Evolutionary conservation across 2,329 filamentous ascomycete species (phyloP).

Genomic region (Grosmannia huntii): DNA sequence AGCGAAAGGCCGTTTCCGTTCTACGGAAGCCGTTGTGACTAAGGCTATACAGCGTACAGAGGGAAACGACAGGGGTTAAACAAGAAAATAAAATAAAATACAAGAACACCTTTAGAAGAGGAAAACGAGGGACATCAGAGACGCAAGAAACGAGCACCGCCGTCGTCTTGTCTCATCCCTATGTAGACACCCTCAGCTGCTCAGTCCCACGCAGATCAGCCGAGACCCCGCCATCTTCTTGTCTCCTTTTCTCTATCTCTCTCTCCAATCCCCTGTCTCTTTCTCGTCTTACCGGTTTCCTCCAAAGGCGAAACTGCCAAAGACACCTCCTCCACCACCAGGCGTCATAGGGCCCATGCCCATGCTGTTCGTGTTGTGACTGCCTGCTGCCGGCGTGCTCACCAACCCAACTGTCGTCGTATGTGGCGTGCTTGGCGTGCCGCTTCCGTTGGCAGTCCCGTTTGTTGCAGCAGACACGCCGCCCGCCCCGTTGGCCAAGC

Average conservation of each 20-base stretch:
- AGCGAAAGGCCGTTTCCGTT: neutral
- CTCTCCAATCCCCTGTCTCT: neutral
- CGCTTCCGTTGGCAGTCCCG: slow-evolving; percentile 19
- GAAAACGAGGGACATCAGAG: neutral
- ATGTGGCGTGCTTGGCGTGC: slow-evolving; percentile 45
- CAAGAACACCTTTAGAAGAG: neutral
- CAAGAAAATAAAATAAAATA: neutral
- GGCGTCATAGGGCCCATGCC: slow-evolving; percentile 65
- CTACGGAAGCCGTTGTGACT: neutral
- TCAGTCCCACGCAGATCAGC: neutral
- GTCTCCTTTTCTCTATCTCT: neutral
- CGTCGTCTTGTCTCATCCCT: neutral
- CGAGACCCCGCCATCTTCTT: neutral
- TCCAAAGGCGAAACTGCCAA: slow-evolving; percentile 56
- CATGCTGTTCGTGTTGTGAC: slow-evolving; percentile 42
- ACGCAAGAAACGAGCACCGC: neutral
- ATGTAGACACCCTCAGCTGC: neutral
- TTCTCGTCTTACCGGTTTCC: slow-evolving; percentile 8
- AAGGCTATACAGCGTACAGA: neutral
- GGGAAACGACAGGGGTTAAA: neutral
- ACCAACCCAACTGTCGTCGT: slow-evolving; percentile 39
- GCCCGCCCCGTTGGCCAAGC: slow-evolving; percentile 6
- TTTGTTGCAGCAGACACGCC: slow-evolving; percentile 10
- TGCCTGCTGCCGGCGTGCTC: slow-evolving; percentile 57
- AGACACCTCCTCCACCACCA: slow-evolving; percentile 59